Conservation (phyloP, 140 eudicot species). For the Oenanthe javanica region DNA sequence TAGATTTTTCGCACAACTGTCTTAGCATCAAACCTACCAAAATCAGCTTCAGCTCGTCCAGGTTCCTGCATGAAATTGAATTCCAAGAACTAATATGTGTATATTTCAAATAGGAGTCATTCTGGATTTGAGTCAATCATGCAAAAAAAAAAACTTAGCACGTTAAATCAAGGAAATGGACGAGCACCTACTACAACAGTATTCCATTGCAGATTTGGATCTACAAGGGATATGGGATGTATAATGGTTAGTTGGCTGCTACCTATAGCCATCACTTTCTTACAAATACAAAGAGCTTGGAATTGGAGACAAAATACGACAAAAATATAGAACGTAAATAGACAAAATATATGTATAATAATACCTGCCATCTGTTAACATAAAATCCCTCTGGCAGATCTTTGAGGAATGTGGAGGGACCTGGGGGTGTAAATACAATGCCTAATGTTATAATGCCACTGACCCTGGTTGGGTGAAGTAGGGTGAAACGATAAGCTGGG, state of each 20-base stretch:
- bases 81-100: background rate
- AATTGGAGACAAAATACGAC: no score
- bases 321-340: background rate
- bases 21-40: conserved; percentile 15
- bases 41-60: conserved; percentile 37
- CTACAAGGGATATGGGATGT: background rate
- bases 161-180: no score
- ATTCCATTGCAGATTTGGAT: no score
- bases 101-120: no score
- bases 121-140: no score
- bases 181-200: no score
- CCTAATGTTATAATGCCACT: conserved; percentile 13
- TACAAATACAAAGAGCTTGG: background rate
- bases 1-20: conserved; percentile 14
- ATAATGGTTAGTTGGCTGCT: background rate
- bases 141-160: no score
- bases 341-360: no score
- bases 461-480: conserved; percentile 15
- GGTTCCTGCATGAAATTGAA: conserved; percentile 6
- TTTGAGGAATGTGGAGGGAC: background rate
- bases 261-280: background rate
- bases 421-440: conserved; percentile 5
- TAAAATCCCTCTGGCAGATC: conserved; percentile 15
- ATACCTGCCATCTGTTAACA: conserved; percentile 18
- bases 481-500: conserved; percentile 14